Evolutionary conservation across 1,139 yeast species (phyloP).

Genomic region (Scheffersomyces lignicola): DNA sequence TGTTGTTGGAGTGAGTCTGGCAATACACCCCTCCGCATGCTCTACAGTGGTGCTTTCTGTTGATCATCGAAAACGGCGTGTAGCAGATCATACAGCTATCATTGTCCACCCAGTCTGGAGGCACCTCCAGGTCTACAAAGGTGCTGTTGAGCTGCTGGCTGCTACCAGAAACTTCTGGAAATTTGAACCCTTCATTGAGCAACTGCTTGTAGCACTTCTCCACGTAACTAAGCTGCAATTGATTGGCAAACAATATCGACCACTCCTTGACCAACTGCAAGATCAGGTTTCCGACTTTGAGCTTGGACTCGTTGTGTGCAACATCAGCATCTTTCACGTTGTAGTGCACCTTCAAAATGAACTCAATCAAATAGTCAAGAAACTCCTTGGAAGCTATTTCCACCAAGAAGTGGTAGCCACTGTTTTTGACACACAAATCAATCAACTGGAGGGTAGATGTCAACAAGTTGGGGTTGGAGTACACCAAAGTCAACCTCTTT

Average conservation of each 20-base stretch:
- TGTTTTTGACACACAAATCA: slow-evolving; percentile 89
- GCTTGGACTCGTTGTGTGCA: slow-evolving; percentile 43
- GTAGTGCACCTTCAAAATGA: slow-evolving; percentile 38
- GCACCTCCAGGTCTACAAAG: slow-evolving; percentile 84
- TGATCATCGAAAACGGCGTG: slow-evolving; percentile 71
- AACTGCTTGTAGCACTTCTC: slow-evolving; percentile 61
- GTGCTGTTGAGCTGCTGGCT: slow-evolving; percentile 38
- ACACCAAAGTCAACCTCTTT: slow-evolving; percentile 63
- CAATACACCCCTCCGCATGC: slow-evolving; percentile 96
- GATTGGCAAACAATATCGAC: slow-evolving; percentile 71
- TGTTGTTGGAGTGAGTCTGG: slow-evolving; percentile 76
- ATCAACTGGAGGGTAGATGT: slow-evolving; percentile 71
- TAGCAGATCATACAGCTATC: slow-evolving; percentile 96
- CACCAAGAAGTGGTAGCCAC: slow-evolving; percentile 80
- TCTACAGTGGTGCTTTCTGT: slow-evolving; percentile 94
- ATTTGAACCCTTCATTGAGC: slow-evolving; percentile 61
- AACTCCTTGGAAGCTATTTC: slow-evolving; percentile 87
- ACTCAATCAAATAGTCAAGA: slow-evolving; percentile 66
- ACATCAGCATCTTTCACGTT: slow-evolving; percentile 30
- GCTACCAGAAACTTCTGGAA: slow-evolving; percentile 50
- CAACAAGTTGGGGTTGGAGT: slow-evolving; percentile 73
- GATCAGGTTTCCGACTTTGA: slow-evolving; percentile 59
- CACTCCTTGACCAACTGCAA: slow-evolving; percentile 73
- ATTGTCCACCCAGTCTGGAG: slow-evolving; percentile 97
- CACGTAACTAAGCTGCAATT: slow-evolving; percentile 67